These are phyloP conservation scores for Bodo saltans DNA, from an alignment of 78 protist species.

Conservation along the genomic window DNA sequence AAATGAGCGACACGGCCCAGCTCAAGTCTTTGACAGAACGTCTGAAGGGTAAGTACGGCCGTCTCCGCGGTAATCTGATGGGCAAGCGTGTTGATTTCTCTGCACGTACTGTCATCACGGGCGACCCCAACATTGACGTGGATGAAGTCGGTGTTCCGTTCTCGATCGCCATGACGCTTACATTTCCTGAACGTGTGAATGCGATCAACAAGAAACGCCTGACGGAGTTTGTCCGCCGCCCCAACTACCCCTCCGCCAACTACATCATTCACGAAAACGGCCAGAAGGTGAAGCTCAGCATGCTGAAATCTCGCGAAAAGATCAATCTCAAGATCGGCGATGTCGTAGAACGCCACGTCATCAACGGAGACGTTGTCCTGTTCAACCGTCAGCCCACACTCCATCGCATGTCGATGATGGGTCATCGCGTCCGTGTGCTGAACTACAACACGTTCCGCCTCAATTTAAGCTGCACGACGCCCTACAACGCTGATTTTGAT, in stretches of 20 bases:
- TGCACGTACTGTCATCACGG: slow-evolving; percentile 99
- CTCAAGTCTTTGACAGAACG: slow-evolving; percentile 94
- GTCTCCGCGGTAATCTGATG: slow-evolving; percentile 98
- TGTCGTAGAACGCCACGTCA: slow-evolving; percentile 88
- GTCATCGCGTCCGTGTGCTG: slow-evolving; percentile 89
- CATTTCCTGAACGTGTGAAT: slow-evolving; percentile 96
- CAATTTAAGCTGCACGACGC: slow-evolving; percentile 95
- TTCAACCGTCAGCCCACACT: slow-evolving; percentile 99
- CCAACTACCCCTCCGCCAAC: slow-evolving; percentile 69
- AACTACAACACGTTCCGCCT: slow-evolving; percentile 97
- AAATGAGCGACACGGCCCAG: slow-evolving; percentile 84
- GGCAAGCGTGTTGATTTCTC: slow-evolving; percentile 99
- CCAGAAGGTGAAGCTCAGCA: slow-evolving; percentile 59
- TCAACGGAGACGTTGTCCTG: slow-evolving; percentile 91
- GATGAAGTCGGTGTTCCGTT: slow-evolving; percentile 98
- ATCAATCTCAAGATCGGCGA: slow-evolving; percentile 52
- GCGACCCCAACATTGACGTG: slow-evolving; percentile 90
- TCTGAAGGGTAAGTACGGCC: slow-evolving; percentile 98
- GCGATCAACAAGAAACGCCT: slow-evolving; percentile 73
- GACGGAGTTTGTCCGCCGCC: slow-evolving; percentile 67
- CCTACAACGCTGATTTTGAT: slow-evolving; percentile 99
- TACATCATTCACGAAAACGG: slow-evolving; percentile 77
- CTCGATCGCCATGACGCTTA: slow-evolving; percentile 90
- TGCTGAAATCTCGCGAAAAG: neutral
- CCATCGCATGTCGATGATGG: slow-evolving; percentile 99